A percentile compares a stretch with the other conserved stretches of the same genome.
Conservation (phyloP, 768 basidiomycete genomes). For the Boletales sp. region DNA sequence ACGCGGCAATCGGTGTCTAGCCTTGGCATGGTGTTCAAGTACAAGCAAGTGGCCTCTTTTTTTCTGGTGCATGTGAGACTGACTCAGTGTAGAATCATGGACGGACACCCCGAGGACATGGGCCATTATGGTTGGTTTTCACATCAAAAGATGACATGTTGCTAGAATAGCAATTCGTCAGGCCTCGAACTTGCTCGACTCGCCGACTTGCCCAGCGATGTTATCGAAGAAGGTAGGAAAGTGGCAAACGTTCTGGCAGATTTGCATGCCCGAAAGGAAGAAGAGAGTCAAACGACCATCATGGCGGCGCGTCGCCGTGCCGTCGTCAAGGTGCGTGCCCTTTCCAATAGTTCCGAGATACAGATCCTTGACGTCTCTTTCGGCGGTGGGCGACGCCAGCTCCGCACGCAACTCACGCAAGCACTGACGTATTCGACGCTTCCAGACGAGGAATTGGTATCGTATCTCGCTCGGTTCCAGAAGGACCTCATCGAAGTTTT, state of each 20-base stretch:
- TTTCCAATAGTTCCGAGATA: too few relatives aligned
- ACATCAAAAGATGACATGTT: background rate
- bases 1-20: slow-evolving; percentile 49
- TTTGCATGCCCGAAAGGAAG: slow-evolving; percentile 53
- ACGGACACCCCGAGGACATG: slow-evolving; percentile 58
- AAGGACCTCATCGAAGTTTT: slow-evolving; percentile 58
- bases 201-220: slow-evolving; percentile 76
- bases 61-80: background rate
- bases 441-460: slow-evolving; percentile 63
- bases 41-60: slow-evolving; percentile 48
- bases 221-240: slow-evolving; percentile 58
- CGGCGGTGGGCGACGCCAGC: slow-evolving; percentile 33
- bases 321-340: slow-evolving; percentile 52
- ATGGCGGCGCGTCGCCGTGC: slow-evolving; percentile 63
- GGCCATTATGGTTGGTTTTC: slow-evolving; percentile 66
- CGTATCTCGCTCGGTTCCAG: slow-evolving; percentile 68
- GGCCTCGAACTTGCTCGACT: slow-evolving; percentile 87
- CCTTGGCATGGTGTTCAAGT: slow-evolving; percentile 72
- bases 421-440: slow-evolving; percentile 69
- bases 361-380: too few relatives aligned
- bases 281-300: slow-evolving; percentile 58
- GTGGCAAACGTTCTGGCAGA: slow-evolving; percentile 59
- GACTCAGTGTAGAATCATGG: slow-evolving; percentile 54
- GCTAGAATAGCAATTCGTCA: slow-evolving; percentile 28
- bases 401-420: slow-evolving; percentile 72